Base-by-base conservation (phyloP, 768 basidiomycete species). In the Chlorophyllum brunneum region DNA sequence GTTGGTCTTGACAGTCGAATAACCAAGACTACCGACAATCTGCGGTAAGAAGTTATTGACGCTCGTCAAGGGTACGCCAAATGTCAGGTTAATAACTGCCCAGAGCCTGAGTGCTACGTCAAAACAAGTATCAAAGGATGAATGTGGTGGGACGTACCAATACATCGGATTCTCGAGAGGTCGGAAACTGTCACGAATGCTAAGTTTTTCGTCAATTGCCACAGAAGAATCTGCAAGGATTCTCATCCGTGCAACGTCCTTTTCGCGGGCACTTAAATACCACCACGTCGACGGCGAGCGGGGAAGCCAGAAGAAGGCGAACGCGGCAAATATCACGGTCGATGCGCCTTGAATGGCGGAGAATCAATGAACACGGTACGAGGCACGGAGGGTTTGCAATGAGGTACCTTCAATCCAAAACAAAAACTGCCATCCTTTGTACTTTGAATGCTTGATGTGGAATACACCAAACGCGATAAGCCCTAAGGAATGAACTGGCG, bases 11-110 rank as follows among this genome's bases (percentile, higher is more conserved):
- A 79, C 65, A 2, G 74, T 72, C 2, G 71, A 74, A 58, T 74
- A 76, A 11, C 72, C 72, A 4, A 77, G 64, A 47, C 74, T 74
- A 7, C 67, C 70, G 22, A 74, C 72, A 29, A 75, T 75, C 39
- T 79, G 77, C 0, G 76, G 77, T 11, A 81, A 65, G 60, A 79
- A 80, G 55, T 78, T 78, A 59, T 78, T 77, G 49, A 78, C 78
- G n/a, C 74, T 75, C 1, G 75, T 74, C 6, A 76, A 63, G 1
- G 77, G 77, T 5, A 80, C 77, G 8, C 77, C 74, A 30, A 73
- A 72, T 6, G 73, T 70, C 31, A 75, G 54, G 58, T 70, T 73
- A 54, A 78, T 75, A 36, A 75, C 38, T 4, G 74, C 74, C 76
- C 75, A 78, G 30, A 74, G 16, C 74, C 69, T 72, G 30, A 31